Percentiles rank a stretch among this genome's conserved stretches.
These are phyloP conservation scores for Acacia crassicarpa DNA, from an alignment of 306 rosid genomes.

Conservation along the genomic window DNA sequence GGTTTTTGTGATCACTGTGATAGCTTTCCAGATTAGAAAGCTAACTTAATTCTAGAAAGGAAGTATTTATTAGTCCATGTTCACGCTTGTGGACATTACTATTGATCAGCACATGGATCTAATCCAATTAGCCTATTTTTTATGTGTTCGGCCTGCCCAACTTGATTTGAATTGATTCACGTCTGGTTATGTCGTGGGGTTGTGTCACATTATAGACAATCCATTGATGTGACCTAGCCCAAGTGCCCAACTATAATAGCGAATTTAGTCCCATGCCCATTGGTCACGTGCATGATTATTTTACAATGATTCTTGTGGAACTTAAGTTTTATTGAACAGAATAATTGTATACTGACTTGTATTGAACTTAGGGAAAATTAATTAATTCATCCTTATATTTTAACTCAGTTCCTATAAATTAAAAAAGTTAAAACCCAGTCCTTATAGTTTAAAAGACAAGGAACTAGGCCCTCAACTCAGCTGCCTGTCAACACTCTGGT, in stretches of 20 bases:
- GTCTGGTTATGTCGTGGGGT: neutral
- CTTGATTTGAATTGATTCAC: neutral
- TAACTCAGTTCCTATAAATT: no score
- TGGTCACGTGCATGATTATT: neutral
- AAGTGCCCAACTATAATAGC: neutral
- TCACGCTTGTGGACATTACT: neutral
- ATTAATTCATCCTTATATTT: no score
- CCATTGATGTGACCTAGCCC: neutral
- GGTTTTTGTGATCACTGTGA: conserved; percentile 23
- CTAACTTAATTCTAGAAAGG: neutral
- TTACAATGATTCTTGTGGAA: neutral
- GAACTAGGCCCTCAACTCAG: no score
- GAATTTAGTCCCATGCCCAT: neutral
- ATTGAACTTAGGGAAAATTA: neutral
- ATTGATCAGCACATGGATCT: neutral
- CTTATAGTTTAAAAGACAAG: no score
- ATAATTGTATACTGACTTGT: neutral
- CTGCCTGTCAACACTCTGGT: no score
- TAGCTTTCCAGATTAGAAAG: conserved; percentile 5
- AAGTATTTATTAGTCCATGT: neutral
- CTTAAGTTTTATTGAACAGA: neutral
- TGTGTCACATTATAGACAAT: neutral
- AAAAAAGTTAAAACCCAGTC: no score
- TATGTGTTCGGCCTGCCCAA: neutral
- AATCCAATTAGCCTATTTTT: neutral